These are phyloP conservation scores for Aspergillus vadensis DNA, from an alignment of 2,329 filamentous ascomycete genomes.

Conservation along the genomic window DNA sequence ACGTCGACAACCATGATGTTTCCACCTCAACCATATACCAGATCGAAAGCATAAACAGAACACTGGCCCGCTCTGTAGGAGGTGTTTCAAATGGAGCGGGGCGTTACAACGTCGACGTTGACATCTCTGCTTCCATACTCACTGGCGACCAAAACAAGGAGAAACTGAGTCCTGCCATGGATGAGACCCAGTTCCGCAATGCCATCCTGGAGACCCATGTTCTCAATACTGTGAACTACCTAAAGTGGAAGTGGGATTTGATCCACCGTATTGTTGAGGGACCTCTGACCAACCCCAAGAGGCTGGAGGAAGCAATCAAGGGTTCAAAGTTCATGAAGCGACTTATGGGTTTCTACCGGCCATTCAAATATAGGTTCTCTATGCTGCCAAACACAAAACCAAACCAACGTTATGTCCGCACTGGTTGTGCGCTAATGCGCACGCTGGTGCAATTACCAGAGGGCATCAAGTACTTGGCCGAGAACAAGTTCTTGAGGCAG, in stretches of 20 bases:
- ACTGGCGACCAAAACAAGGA: conserved; percentile 50
- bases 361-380: conserved; percentile 95
- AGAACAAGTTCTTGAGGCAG: conserved; percentile 91
- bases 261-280: conserved; percentile 91
- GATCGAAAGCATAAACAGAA: conserved; percentile 95
- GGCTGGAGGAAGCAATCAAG: conserved; percentile 90
- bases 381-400: conserved; percentile 86
- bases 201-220: conserved; percentile 75
- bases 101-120: conserved; percentile 46
- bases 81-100: conserved; percentile 40
- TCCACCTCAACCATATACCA: conserved; percentile 94
- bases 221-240: conserved; percentile 82
- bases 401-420: conserved; percentile 90
- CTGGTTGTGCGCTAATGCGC: conserved; percentile 84
- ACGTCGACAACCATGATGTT: conserved; percentile 71
- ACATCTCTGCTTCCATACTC: conserved; percentile 47
- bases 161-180: conserved; percentile 63
- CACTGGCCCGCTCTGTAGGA: conserved; percentile 75
- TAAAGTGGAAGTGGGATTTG: conserved; percentile 97
- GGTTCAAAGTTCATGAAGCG: conserved; percentile 96
- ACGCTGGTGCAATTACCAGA: conserved; percentile 83
- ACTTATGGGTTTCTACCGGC: conserved; percentile 89
- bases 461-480: conserved; percentile 79
- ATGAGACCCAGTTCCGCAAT: conserved; percentile 64
- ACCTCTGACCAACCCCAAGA: conserved; percentile 84